phyloP scores from a whole-genome alignment of 2,329 filamentous ascomycete genomes.

The Purpureocillium takamizusanense region DNA sequence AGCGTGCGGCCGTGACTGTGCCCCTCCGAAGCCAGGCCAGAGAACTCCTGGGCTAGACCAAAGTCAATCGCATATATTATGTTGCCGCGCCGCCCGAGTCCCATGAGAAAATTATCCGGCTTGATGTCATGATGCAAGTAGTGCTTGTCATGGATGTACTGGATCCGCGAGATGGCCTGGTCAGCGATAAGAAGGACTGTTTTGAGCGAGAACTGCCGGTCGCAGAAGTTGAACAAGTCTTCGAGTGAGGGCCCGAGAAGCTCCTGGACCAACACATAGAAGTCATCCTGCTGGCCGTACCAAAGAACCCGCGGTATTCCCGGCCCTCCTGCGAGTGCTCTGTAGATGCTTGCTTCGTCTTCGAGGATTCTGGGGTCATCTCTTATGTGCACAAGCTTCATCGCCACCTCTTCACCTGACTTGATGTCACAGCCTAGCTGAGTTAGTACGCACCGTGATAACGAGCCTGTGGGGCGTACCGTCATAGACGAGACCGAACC shows the following conservation, averaged over 20 bases:
- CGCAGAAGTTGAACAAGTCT: conserved; percentile 99
- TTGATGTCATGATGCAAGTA: conserved; percentile 99
- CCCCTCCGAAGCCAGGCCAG: conserved; percentile 78
- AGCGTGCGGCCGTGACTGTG: conserved; percentile 99
- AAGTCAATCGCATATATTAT: conserved; percentile 99
- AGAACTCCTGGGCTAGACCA: conserved; percentile 98
- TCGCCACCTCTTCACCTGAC: conserved; percentile 30
- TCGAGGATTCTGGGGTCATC: conserved; percentile 45
- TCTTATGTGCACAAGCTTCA: no score
- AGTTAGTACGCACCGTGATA: no score
- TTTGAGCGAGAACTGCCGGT: conserved; percentile 98
- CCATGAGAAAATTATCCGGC: conserved; percentile 99
- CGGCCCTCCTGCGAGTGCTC: conserved; percentile 85
- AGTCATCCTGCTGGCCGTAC: conserved; percentile 99
- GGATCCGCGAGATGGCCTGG: conserved; percentile 96
- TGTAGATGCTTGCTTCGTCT: conserved; percentile 93
- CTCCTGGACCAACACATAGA: conserved; percentile 99
- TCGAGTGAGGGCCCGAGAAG: conserved; percentile 91
- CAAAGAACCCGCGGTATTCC: conserved; percentile 98
- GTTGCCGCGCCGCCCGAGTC: conserved; percentile 97
- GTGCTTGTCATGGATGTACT: conserved; percentile 99
- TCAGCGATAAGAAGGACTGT: conserved; percentile 93
- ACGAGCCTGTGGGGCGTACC: no score
- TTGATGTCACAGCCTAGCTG: no score
- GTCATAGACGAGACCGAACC: no score